Conservation (phyloP, 2,329 filamentous ascomycete genomes). For the Curvularia hawaiiensis region DNA sequence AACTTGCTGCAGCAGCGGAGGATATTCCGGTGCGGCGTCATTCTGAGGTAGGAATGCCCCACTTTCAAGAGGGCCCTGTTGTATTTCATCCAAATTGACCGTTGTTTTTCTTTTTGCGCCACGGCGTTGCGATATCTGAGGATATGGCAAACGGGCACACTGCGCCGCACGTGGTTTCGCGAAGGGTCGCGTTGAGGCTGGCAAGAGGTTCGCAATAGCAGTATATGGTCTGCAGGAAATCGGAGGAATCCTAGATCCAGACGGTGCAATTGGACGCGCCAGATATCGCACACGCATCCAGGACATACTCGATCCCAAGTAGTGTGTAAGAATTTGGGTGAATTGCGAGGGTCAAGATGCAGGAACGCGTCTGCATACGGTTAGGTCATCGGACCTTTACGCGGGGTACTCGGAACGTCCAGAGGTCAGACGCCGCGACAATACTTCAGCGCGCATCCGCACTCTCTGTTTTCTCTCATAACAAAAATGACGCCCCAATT, state of each 20-base stretch:
- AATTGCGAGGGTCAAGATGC: constrained; percentile 9
- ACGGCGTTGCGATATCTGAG: constrained; percentile 30
- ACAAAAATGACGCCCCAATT: constrained; percentile 72
- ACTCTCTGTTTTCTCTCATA: constrained; percentile 8
- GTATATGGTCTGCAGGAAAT: neutral
- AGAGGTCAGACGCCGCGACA: constrained; percentile 19
- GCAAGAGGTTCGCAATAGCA: constrained; percentile 8
- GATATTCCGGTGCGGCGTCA: constrained; percentile 67
- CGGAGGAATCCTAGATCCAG: neutral
- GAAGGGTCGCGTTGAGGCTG: constrained; percentile 31
- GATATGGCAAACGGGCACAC: constrained; percentile 18
- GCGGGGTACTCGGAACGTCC: constrained; percentile 34
- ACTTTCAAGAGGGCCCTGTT: constrained; percentile 60
- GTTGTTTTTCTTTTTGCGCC: constrained; percentile 50
- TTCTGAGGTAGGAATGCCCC: constrained; percentile 49
- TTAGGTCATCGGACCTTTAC: constrained; percentile 19
- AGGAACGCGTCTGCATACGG: constrained; percentile 30
- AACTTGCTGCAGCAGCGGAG: constrained; percentile 87
- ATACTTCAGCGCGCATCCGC: constrained; percentile 13
- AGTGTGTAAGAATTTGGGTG: constrained; percentile 4
- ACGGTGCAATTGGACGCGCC: constrained; percentile 8
- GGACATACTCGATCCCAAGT: constrained; percentile 25
- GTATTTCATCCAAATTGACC: constrained; percentile 52
- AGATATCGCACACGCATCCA: constrained; percentile 12
- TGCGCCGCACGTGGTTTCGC: constrained; percentile 37